Evolutionary conservation across 495 filamentous ascomycete species (phyloP), one percentile per base, ranked within the genome.

Genomic region (Mytilinidion resinicola): DNA sequence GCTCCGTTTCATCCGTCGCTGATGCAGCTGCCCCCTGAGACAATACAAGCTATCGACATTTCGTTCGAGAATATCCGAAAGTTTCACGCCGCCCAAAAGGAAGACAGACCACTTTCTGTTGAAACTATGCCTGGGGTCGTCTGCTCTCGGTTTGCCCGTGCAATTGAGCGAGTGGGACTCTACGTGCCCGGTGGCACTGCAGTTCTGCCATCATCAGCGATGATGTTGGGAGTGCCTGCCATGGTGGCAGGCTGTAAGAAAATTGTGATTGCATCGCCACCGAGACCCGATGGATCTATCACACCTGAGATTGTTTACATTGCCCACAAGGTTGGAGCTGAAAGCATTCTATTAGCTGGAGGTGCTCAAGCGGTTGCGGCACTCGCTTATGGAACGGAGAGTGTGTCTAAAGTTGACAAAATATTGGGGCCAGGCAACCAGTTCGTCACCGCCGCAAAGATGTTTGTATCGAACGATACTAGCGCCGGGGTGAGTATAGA

Each of bases 401-500:
- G 77, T 67, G 82, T 97, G 57, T 89, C 75, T 69, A 98, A 98
- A 76, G 95, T 97, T 15, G 93, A 98, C 79, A 98, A 98, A 84
- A 96, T 98, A 65, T 82, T 98, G 4, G 93, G 93, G 1, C 93
- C 93, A 1, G 93, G 93, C 39, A 98, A 98, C 73, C 93, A 98
- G 73, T 98, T 97, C 67, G 95, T 98, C 30, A 98, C 93, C 0
- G 93, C 95, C 0, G 93, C 88, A 50, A 98, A 98, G 82, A 98
- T 98, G 93, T 74, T 88, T 56, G 93, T 98, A 8, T 85, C 85
- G 69, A 98, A 97, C 72, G 95, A 97, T 68, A 96, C 93, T 36
- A 91, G 87, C 51, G 93, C 93, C 1, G 85, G 88, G 35, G 93
- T 98, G 14, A 85, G 88, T 72, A 98, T 98, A 68, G 93, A 98